A percentile compares a stretch with the other conserved stretches of the same genome.
Evolutionary conservation across 1,139 yeast species (phyloP).

Genomic region (Kurtzmaniella quercitrusa): DNA sequence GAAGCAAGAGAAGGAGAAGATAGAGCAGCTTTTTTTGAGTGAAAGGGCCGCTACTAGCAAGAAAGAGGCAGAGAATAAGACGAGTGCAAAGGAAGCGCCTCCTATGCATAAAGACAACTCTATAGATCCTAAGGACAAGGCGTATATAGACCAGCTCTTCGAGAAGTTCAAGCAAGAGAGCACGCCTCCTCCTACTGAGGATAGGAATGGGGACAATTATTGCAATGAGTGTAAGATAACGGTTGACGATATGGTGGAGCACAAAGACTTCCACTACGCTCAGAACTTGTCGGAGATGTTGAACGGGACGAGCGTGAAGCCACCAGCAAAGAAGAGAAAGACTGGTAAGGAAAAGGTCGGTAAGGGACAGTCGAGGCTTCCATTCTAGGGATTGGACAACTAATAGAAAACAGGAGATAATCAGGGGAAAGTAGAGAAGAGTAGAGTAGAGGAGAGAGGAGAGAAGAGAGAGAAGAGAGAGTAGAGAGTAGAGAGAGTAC

Average conservation of each 20-base stretch:
- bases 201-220: conserved; percentile 15
- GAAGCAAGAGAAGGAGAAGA: background rate
- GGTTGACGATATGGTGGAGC: conserved; percentile 34
- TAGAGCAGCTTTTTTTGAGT: background rate
- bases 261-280: conserved; percentile 39
- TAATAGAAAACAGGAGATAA: too few relatives aligned
- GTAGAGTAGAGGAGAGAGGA: conserved; percentile 2
- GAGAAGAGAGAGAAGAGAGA: too few relatives aligned
- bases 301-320: conserved; percentile 10
- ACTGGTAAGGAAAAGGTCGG: conserved; percentile 7
- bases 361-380: conserved; percentile 12
- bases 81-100: background rate
- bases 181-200: conserved; percentile 10
- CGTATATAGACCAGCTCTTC: conserved; percentile 15
- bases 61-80: background rate
- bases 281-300: conserved; percentile 29
- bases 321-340: conserved; percentile 3
- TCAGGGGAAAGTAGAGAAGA: too few relatives aligned
- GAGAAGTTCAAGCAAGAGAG: conserved; percentile 10
- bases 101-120: background rate
- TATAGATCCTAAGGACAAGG: conserved; percentile 8
- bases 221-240: conserved; percentile 24
- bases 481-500: too few relatives aligned
- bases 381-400: conserved; percentile 5
- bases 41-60: too few relatives aligned